Base-by-base conservation (phyloP, 768 basidiomycete genomes). In the Phlebiopsis gigantea region DNA sequence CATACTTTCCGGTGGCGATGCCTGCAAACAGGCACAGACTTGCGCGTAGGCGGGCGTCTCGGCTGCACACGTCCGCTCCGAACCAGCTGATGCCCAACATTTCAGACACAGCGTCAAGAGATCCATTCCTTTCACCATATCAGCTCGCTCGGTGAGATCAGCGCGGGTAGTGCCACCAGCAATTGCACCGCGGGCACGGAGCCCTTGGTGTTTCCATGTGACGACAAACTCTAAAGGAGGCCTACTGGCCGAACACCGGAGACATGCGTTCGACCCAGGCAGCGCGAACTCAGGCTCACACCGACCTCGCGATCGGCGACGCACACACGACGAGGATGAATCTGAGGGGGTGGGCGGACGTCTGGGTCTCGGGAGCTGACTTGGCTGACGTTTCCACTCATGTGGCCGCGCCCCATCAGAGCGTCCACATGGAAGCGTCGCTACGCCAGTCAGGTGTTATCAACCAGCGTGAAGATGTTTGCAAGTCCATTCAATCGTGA, bases 371-470 rank as follows among this genome's bases (percentile, higher is more conserved):
- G 47, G 47, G n/a, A 48, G 47, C 28, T 46, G 47, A 28, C 26
- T 30, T 25, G 47, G 26, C 5, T 48, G 6, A 25, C 28, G 21
- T 28, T n/a, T n/a, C 28, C 26, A n/a, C 29, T 19, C 28, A 25
- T 30, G 4, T 8, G 21, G 26, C 25, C 14, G 15, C 46, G 26
- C 28, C 6, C 47, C 26, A 28, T 29, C 26, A 28, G 5, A 15
- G 47, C 26, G 5, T 30, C 47, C 47, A 48, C 28, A 48, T 48
- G 47, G 47, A 30, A 30, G 47, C 47, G 25, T 48, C 26, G 47
- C 47, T 48, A 25, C 47, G 47, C 26, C 26, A 19, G 47, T 48
- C 47, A 48, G 26, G 26, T 48, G 47, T 48, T 48, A 48, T 48
- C 47, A 25, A 48, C 47, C 47, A 48, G 21, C 3, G 12, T 28